Base-by-base conservation (phyloP, 164 flowering plant species). In the Nymphaea colorata region DNA sequence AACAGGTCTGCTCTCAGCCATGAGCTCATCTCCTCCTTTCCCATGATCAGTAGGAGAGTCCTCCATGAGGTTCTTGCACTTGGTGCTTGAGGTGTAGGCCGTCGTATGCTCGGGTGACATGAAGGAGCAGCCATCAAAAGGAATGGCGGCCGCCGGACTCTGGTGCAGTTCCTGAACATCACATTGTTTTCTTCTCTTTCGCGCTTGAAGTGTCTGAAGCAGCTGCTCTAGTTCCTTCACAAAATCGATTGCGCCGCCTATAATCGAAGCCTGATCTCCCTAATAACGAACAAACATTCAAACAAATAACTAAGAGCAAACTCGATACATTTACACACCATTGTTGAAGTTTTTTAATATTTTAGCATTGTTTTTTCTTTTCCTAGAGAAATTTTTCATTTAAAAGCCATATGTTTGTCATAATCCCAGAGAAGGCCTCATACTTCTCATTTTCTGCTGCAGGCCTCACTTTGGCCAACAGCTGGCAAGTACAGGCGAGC, bases 201-300 rank as follows among this genome's bases (percentile, higher is more conserved):
- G 81, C 43, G 85, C 79, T 72, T 85, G 79, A 2, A 82, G 86
- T 4, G 85, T 80, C 64, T 83, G 86, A 5, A 84, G 70, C 18
- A 79, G 80, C 62, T 87, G 89, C 65, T 87, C 90, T 45, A 87
- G 65, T 67, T 85, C 87, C 68, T 82, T 87, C 51, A 86, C 88
- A 44, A 82, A 87, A 65, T 87, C 85, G n/a, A 87, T 86, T 67
- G 93, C 93, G 4, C 90, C 93, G 41, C 90, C 90, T 3, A 87
- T 72, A 0, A 87, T 80, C 0, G 93, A 85, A 41, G 90, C 93
- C 74, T 87, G 93, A 76, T 87, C 93, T 4, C 88, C 93, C 93
- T 87, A 45, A 41, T 61, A 17, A 55, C 36, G 36, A 25, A 25
- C 36, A 25, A 25, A 25, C 36, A 25, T 25, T 25, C 36, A 25